A percentile compares a stretch with the other conserved stretches of the same genome.
phyloP scores from a whole-genome alignment of 1,139 yeast genomes.

The Taphrina confusa region DNA sequence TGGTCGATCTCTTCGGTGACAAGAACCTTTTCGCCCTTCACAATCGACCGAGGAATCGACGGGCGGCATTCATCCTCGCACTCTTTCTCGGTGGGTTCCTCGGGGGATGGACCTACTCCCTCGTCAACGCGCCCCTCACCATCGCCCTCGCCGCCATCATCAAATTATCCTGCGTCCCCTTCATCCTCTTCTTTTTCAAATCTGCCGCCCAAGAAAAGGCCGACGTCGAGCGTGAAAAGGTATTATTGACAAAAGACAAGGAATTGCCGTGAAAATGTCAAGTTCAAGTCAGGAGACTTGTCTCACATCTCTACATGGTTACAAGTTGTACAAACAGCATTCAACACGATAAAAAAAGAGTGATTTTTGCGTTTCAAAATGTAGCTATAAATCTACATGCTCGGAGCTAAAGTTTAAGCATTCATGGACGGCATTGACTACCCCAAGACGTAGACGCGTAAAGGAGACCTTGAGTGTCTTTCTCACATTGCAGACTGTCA shows the following conservation, averaged over 20 bases:
- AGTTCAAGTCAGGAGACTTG: no score
- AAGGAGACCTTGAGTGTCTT: no score
- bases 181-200: neutral
- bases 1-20: conserved; percentile 23
- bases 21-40: conserved; percentile 1
- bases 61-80: conserved; percentile 7
- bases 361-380: no score
- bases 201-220: conserved; percentile 10
- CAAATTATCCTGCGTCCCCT: conserved; percentile 4
- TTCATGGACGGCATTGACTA: no score
- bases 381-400: no score
- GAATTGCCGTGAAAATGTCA: neutral
- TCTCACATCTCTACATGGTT: no score
- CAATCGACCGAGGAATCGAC: conserved; percentile 15
- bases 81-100: conserved; percentile 18
- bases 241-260: neutral
- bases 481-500: no score
- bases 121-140: conserved; percentile 14
- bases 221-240: neutral
- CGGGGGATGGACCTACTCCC: conserved; percentile 2
- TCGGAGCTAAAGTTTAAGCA: no score
- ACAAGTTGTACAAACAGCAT: no score
- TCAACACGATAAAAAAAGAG: no score
- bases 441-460: no score
- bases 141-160: conserved; percentile 11